A percentile compares a stretch with the other conserved stretches of the same genome.
Conservation (phyloP, 2,329 filamentous ascomycete genomes). For the Aureobasidium sp. region DNA sequence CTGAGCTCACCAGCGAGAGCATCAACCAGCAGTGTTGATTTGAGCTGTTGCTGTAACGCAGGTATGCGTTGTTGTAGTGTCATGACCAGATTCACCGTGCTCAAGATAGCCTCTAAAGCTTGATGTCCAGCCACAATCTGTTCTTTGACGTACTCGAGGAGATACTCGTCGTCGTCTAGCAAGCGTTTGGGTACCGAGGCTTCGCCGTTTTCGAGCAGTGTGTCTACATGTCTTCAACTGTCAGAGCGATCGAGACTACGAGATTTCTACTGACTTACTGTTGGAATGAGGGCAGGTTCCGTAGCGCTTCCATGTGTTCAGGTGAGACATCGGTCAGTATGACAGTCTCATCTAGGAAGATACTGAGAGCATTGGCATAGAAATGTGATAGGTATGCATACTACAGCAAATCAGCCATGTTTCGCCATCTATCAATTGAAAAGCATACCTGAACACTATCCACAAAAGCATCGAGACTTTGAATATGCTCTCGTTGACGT, state of each 20-base stretch:
- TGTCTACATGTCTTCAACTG: constrained; percentile 23
- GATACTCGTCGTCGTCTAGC: constrained; percentile 51
- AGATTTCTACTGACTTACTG: neutral
- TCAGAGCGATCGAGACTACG: neutral
- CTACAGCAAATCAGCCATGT: constrained; percentile 31
- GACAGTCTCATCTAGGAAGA: constrained; percentile 44
- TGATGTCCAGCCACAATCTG: constrained; percentile 17
- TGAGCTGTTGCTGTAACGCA: constrained; percentile 26
- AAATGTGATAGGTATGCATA: constrained; percentile 84
- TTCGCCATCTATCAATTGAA: neutral
- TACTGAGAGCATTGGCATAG: constrained; percentile 66
- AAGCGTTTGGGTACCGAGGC: constrained; percentile 41
- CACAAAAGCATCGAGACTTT: constrained; percentile 64
- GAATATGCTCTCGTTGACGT: constrained; percentile 67
- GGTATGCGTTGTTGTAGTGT: constrained; percentile 31
- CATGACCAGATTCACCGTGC: constrained; percentile 27
- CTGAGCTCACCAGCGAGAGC: constrained; percentile 50
- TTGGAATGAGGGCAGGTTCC: constrained; percentile 59
- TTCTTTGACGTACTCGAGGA: constrained; percentile 38
- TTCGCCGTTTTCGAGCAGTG: constrained; percentile 27
- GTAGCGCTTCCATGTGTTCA: constrained; percentile 58
- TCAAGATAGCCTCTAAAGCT: constrained; percentile 33
- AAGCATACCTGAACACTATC: constrained; percentile 57
- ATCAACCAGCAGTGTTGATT: constrained; percentile 50
- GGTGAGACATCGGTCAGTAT: constrained; percentile 37